phyloP scores from a whole-genome alignment of 2,329 filamentous ascomycete genomes.

The Scytalidium sp. region DNA sequence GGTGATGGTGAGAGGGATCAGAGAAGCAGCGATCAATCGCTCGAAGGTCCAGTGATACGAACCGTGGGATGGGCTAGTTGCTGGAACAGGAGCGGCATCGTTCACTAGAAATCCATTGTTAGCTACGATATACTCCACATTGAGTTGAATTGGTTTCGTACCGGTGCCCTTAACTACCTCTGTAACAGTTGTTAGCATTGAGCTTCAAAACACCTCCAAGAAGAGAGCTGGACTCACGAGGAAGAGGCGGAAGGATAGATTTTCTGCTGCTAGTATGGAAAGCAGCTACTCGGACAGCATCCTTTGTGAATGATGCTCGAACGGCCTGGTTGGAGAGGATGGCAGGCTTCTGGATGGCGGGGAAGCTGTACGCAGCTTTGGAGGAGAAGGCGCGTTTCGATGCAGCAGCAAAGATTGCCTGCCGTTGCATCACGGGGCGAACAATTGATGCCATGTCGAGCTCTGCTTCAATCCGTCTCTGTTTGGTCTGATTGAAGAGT shows the following conservation, averaged over 20 bases:
- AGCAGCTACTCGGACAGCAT: slow-evolving; percentile 58
- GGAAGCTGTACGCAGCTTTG: slow-evolving; percentile 29
- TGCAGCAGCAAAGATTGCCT: slow-evolving; percentile 37
- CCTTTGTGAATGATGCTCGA: slow-evolving; percentile 34
- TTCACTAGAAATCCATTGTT: slow-evolving; percentile 58
- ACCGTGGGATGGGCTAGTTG: slow-evolving; percentile 74
- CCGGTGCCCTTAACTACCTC: slow-evolving; percentile 73
- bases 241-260: slow-evolving; percentile 76
- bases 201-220: not conserved
- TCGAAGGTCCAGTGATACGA: slow-evolving; percentile 99
- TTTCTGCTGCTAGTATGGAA: slow-evolving; percentile 83
- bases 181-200: slow-evolving; percentile 46
- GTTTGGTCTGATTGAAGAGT: not conserved
- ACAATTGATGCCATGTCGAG: slow-evolving; percentile 48
- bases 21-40: slow-evolving; percentile 73
- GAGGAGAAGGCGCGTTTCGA: slow-evolving; percentile 42
- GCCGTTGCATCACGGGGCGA: slow-evolving; percentile 46
- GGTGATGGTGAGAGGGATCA: slow-evolving; percentile 83
- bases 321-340: slow-evolving; percentile 19
- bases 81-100: slow-evolving; percentile 75
- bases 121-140: slow-evolving; percentile 13
- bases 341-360: slow-evolving; percentile 27
- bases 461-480: slow-evolving; percentile 13
- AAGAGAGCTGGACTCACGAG: slow-evolving; percentile 61
- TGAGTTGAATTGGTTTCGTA: slow-evolving; percentile 39